Evolutionary conservation across 139 green algal genomes (phyloP).

Genomic region (Chlorella vulgaris): DNA sequence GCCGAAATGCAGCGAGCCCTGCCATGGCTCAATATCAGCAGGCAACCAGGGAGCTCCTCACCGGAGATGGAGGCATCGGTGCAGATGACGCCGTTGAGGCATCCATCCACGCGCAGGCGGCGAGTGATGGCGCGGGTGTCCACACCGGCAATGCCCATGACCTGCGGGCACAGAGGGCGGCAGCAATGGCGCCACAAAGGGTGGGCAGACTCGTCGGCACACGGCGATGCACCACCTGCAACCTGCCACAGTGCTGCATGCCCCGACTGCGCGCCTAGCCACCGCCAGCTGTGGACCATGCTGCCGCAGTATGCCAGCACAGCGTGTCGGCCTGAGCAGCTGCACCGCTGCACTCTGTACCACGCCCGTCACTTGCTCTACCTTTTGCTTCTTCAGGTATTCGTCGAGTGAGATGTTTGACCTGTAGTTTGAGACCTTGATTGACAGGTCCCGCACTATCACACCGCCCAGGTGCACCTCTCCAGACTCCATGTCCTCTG

Average conservation of each 20-base stretch:
- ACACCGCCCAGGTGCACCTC: conserved; percentile 87
- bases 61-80: conserved; percentile 64
- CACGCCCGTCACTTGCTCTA: conserved; percentile 23
- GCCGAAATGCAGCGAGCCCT: too few species aligned
- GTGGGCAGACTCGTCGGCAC: too few species aligned
- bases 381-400: conserved; percentile 77
- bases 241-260: too few species aligned
- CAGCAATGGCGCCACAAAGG: too few species aligned
- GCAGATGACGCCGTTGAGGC: conserved; percentile 84
- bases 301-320: too few species aligned
- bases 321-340: neutral
- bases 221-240: too few species aligned
- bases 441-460: conserved; percentile 85
- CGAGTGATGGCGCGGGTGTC: conserved; percentile 96
- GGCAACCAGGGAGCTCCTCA: too few species aligned
- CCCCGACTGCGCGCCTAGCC: too few species aligned
- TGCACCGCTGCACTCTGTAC: neutral
- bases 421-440: conserved; percentile 96
- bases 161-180: conserved; percentile 3
- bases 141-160: conserved; percentile 84
- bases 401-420: conserved; percentile 83
- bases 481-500: conserved; percentile 89
- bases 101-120: conserved; percentile 87
- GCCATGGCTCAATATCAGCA: too few species aligned
- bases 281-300: too few species aligned